Evolutionary conservation across 345 rosid species (phyloP), one percentile per base, ranked within the genome.

Genomic region (Arabidopsis arenosa): DNA sequence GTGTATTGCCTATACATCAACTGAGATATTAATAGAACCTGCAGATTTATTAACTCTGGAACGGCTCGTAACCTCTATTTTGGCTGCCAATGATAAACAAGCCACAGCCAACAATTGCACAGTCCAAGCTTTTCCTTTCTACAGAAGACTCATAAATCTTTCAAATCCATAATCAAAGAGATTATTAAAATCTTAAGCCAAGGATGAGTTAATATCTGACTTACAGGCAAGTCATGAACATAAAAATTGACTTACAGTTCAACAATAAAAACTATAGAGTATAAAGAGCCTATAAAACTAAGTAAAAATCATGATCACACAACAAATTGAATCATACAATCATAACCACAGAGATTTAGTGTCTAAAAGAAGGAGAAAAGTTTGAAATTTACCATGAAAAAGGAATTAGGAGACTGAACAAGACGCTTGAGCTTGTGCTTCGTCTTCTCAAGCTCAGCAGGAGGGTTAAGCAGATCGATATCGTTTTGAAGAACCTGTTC

Each of bases 351-450:
- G 21, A 18, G 21, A 18, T 18, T 18, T 18, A 18, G 21, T 18
- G 21, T 18, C 21, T 18, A 18, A 18, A 18, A 18, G 21, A 18
- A 18, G 21, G 33, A 17, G 11, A 47, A 37, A 9, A 40, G 40
- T 3, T 47, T 23, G 2, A 21, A 36, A 77, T 2, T 48, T 85
- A 89, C 90, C 90, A 87, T 86, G 85, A 89, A 89, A 63, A 86
- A 89, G 6, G 92, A 89, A 61, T 89, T 87, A 2, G 94, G 90
- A 0, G 95, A 83, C 45, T 83, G 92, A 49, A 89, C 95, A 9
- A 89, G 87, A 61, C 88, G 95, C 83, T 89, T 89, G 82, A 87
- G 92, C 85, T 89, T 89, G 81, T 89, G 95, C 83, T 89, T 89
- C 83, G 77, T 86, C 88, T 89, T 89, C 86, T 89, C 95, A 35